These are phyloP conservation scores for Phialocephala subalpina DNA, from an alignment of 2,329 filamentous ascomycete genomes.

Conservation along the genomic window DNA sequence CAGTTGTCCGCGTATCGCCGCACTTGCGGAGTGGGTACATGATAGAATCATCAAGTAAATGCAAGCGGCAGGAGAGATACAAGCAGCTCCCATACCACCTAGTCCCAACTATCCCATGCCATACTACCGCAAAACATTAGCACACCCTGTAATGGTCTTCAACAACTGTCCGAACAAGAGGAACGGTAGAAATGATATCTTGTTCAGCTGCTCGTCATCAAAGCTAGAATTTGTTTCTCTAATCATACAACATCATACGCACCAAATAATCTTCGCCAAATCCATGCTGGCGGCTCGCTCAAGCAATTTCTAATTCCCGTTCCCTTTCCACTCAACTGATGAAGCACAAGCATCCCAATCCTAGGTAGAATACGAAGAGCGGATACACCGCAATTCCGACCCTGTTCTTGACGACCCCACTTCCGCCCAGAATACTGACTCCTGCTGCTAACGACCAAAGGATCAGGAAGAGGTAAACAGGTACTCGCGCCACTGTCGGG, in stretches of 20 bases:
- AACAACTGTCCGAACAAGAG: background rate
- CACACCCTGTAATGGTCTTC: no score
- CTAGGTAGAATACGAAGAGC: constrained; percentile 93
- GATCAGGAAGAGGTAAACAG: constrained; percentile 87
- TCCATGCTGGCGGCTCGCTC: background rate
- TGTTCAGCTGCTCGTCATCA: constrained; percentile 3
- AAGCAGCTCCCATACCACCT: no score
- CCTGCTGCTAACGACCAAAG: constrained; percentile 95
- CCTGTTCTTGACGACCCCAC: constrained; percentile 93
- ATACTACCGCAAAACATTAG: no score
- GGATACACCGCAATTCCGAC: constrained; percentile 95
- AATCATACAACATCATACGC: constrained; percentile 13
- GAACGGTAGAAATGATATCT: constrained; percentile 16
- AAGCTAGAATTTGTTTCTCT: constrained; percentile 10
- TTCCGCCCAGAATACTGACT: constrained; percentile 94
- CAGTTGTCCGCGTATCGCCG: no score
- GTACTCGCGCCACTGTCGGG: constrained; percentile 83
- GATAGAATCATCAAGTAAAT: no score
- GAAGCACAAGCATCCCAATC: constrained; percentile 93
- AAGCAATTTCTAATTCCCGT: background rate
- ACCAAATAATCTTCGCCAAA: background rate
- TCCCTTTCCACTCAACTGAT: constrained; percentile 56
- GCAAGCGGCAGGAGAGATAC: no score
- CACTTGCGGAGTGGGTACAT: no score
- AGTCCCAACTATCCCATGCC: no score